These are phyloP conservation scores for Hibiscus mutabilis DNA, from an alignment of 345 rosid genomes.

Conservation along the genomic window DNA sequence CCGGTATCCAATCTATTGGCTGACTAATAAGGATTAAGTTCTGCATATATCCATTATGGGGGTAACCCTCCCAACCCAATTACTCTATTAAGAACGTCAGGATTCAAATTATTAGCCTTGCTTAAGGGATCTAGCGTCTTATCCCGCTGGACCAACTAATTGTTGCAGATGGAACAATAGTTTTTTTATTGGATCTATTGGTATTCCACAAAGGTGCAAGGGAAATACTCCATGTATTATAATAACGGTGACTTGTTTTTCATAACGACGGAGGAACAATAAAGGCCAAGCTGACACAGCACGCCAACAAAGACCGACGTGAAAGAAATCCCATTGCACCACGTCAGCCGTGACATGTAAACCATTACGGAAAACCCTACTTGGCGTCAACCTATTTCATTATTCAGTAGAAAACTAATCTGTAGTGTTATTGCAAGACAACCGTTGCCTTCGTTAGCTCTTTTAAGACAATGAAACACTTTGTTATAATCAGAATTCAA, in stretches of 20 bases:
- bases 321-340: conserved; percentile 1
- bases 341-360: conserved; percentile 42
- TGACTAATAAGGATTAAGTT: too few species aligned
- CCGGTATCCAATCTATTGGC: too few species aligned
- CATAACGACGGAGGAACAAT: background rate
- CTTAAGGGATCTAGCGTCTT: too few species aligned
- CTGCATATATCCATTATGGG: too few species aligned
- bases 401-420: background rate
- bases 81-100: too few species aligned
- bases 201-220: background rate
- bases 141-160: too few species aligned
- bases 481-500: too few species aligned
- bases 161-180: too few species aligned
- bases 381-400: background rate
- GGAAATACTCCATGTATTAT: background rate
- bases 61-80: too few species aligned
- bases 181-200: too few species aligned
- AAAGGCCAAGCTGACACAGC: background rate
- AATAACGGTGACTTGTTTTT: background rate
- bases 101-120: too few species aligned
- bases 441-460: background rate
- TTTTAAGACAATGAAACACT: background rate
- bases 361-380: conserved; percentile 18
- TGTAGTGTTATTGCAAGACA: background rate
- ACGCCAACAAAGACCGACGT: background rate